Evolutionary conservation across 176 grass and related monocot genomes (phyloP), one percentile per base, ranked within the genome.

Genomic region (Musa troglodytarum): DNA sequence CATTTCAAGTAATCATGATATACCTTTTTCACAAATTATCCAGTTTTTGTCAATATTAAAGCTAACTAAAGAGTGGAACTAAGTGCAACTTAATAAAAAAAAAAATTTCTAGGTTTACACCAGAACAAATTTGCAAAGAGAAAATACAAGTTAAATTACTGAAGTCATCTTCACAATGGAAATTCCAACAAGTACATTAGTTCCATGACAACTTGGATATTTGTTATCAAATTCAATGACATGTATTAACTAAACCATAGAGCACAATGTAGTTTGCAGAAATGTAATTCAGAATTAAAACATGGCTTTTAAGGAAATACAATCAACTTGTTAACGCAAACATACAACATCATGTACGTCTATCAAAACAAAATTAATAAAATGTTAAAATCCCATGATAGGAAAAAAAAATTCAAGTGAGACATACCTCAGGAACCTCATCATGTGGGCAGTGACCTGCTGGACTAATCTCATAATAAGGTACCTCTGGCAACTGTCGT

Each of bases 361-460:
- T 23, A 23, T 23, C 9, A 64, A 64, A 64, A 10, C 4, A 26
- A 28, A 26, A 26, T 26, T 13, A 69, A 50, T 10, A 19, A 49
- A 57, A 57, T 13, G 13, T 9, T 17, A 69, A 12, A 50, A 50
- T 69, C 8, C 67, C 2, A 69, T 9, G 15, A 69, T 4, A 9
- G 1, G 28, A 13, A 68, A n/a, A 68, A 49, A 67, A 68, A 68
- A 23, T 56, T 22, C 49, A 77, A 59, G 20, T 72, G 65, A 17
- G 8, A 15, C 65, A 78, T 93, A 97, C 94, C 95, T 99, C 95
- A 64, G 95, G 95, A 86, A 99, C 95, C 78, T 99, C 95, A 56
- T 99, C 95, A 20, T 99, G 95, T 26, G 95, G 95, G 84, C 95
- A 99, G 78, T 94, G 95, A 76, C 88, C 95, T 19, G 95, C 95